Conservation (phyloP, 805 yeast genomes). For the Saccharomyces eubayanus region DNA sequence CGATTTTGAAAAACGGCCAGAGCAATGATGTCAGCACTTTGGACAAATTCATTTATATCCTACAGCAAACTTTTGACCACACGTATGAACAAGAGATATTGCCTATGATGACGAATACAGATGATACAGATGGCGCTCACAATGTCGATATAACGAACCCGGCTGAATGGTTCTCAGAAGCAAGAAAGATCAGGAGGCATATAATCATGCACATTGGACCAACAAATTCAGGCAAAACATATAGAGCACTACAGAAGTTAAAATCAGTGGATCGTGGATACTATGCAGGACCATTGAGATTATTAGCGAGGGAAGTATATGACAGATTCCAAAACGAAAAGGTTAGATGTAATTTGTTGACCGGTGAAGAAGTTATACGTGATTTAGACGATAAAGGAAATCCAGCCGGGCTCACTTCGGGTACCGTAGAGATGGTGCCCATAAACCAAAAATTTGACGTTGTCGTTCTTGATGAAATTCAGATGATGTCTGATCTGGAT, state of each 20-base stretch:
- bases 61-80: conserved; percentile 12
- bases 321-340: conserved; percentile 66
- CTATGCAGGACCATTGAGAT: conserved; percentile 89
- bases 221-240: conserved; percentile 93
- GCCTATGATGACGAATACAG: conserved; percentile 13
- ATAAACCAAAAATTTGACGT: conserved; percentile 61
- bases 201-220: conserved; percentile 95
- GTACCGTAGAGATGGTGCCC: conserved; percentile 94
- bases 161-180: conserved; percentile 75
- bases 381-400: conserved; percentile 63
- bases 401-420: conserved; percentile 68
- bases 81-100: conserved; percentile 21
- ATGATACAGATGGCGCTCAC: conserved; percentile 6
- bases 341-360: conserved; percentile 68
- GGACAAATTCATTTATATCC: conserved; percentile 11
- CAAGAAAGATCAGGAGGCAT: conserved; percentile 69
- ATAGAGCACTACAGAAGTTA: conserved; percentile 64
- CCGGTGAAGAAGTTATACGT: conserved; percentile 90
- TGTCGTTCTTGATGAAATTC: conserved; percentile 91
- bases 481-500: conserved; percentile 72
- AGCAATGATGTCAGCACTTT: not conserved
- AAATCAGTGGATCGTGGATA: conserved; percentile 65
- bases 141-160: conserved; percentile 47
- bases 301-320: conserved; percentile 85
- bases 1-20: conserved; percentile 3